Base-by-base conservation (phyloP, 2,329 filamentous ascomycete species). In the Mariannaea elegans region DNA sequence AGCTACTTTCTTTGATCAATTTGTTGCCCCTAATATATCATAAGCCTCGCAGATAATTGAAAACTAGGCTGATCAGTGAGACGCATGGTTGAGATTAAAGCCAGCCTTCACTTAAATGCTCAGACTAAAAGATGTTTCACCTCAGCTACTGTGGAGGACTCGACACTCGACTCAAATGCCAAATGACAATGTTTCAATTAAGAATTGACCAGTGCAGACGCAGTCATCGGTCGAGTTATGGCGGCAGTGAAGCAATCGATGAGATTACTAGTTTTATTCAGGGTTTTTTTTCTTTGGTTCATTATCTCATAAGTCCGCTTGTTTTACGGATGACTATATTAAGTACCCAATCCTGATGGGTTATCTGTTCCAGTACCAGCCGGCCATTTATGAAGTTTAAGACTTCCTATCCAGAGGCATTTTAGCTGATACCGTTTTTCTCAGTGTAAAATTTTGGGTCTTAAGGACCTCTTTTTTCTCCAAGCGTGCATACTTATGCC, bases 331-430 rank as follows among this genome's bases (percentile, higher is more conserved):
- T 44, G 27, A 41, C 34, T 53, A 53, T 53, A 19, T 48, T 23
- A 19, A 14, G 34, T 36, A n/a, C 23, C 39, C 39, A 12, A 49
- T 38, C 14, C 29, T 44, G 21, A 42, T 24, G 27, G 27, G 32
- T 34, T 19, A 24, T 48, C 42, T 53, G 19, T 48, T 18, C 29
- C 19, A 39, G 41, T 36, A 21, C 42, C 56, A 57, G 47, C 32
- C 55, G 39, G 39, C 16, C 63, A 61, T 61, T 54, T n/a, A n/a
- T 65, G 54, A 56, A 61, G 31, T 45, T 67, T n/a, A 50, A 39
- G 8, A 31, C 8, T 39, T 53, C 16, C 42, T 36, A 16, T 48
- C 13, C 27, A 24, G 29, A 59, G 44, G 32, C 32, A 13, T 45
- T 29, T 31, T 42, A 18, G 23, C 56, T 50, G 56, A 50, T 59